phyloP scores from a whole-genome alignment of 805 yeast genomes.

The Candida wancherniae region DNA sequence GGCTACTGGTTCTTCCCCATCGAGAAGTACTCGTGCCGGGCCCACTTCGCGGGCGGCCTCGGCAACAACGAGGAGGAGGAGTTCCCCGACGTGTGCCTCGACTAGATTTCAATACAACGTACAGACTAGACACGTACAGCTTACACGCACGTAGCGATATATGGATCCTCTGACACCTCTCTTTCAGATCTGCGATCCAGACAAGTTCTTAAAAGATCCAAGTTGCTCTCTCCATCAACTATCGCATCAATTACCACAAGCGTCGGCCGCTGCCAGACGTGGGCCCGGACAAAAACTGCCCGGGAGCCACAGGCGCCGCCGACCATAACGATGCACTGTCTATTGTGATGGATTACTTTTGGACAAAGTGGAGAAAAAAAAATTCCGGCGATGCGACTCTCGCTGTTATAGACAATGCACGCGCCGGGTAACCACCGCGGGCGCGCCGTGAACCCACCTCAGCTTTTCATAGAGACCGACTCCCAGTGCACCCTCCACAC shows the following conservation, averaged over 20 bases:
- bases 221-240: slow-evolving; percentile 43
- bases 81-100: slow-evolving; percentile 40
- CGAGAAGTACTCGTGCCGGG: slow-evolving; percentile 33
- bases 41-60: slow-evolving; percentile 39
- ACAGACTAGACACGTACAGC: not conserved
- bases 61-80: slow-evolving; percentile 37
- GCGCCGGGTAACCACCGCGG: slow-evolving; percentile 16
- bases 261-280: slow-evolving; percentile 19
- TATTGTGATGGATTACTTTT: slow-evolving; percentile 60
- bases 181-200: slow-evolving; percentile 44
- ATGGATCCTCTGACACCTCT: slow-evolving; percentile 49
- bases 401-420: too few relatives aligned
- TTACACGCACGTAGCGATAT: slow-evolving; percentile 19
- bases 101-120: not conserved
- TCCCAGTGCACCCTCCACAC: too few relatives aligned
- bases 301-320: slow-evolving; percentile 14
- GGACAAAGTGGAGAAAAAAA: slow-evolving; percentile 53
- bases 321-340: slow-evolving; percentile 55
- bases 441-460: slow-evolving; percentile 1
- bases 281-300: slow-evolving; percentile 30
- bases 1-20: slow-evolving; percentile 42
- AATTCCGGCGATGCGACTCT: slow-evolving; percentile 4
- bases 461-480: not conserved
- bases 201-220: slow-evolving; percentile 46
- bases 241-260: slow-evolving; percentile 34